These are phyloP conservation scores for Xylariaceae sp. DNA, from an alignment of 2,329 filamentous ascomycete genomes.

Conservation along the genomic window DNA sequence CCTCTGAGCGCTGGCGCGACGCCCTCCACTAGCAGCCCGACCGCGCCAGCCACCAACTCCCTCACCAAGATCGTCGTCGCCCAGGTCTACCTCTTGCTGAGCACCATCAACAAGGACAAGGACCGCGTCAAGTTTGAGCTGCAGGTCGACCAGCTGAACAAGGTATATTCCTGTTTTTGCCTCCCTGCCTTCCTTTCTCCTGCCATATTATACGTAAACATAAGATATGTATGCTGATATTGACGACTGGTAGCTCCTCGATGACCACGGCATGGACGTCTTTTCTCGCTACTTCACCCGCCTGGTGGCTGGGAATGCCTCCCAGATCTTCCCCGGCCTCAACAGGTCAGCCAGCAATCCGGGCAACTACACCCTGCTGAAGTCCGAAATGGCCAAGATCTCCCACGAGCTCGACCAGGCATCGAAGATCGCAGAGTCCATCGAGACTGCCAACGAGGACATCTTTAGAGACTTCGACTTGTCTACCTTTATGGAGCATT, in stretches of 20 bases:
- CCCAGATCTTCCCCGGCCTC: conserved; percentile 81
- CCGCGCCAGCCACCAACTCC: conserved; percentile 53
- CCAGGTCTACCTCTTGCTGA: conserved; percentile 90
- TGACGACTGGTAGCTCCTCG: conserved; percentile 65
- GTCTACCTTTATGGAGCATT: conserved; percentile 93
- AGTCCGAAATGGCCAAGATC: conserved; percentile 83
- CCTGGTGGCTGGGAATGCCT: conserved; percentile 85
- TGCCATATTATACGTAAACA: neutral
- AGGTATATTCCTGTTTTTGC: conserved; percentile 55
- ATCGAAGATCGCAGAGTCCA: conserved; percentile 86
- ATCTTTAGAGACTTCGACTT: conserved; percentile 95
- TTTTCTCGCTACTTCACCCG: conserved; percentile 94
- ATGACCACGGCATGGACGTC: conserved; percentile 99
- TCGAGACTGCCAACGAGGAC: conserved; percentile 87
- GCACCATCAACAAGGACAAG: conserved; percentile 92
- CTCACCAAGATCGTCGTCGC: conserved; percentile 92
- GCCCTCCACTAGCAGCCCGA: conserved; percentile 61
- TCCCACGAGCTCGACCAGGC: conserved; percentile 78
- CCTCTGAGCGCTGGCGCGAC: conserved; percentile 59
- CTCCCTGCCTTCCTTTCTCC: neutral
- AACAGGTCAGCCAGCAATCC: conserved; percentile 71
- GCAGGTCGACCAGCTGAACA: conserved; percentile 86
- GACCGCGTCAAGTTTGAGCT: conserved; percentile 87
- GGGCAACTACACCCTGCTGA: conserved; percentile 80
- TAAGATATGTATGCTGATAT: neutral